Conservation (phyloP, 2,329 filamentous ascomycete species). For the Blumeriella jaapii region DNA sequence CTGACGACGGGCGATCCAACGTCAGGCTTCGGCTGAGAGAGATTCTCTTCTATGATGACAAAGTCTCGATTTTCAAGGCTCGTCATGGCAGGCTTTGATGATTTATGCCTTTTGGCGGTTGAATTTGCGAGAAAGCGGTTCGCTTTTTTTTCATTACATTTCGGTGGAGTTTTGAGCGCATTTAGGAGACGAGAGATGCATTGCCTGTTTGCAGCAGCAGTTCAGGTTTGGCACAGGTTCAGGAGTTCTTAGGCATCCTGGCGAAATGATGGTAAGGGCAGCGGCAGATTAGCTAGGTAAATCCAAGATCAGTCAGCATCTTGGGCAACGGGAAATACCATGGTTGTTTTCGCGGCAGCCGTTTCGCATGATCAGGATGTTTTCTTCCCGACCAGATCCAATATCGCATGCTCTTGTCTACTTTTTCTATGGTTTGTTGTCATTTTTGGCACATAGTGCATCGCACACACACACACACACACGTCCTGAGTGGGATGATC, state of each 20-base stretch:
- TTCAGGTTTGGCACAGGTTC: no score
- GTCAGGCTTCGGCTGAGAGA: slow-evolving; percentile 54
- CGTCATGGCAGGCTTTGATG: slow-evolving; percentile 31
- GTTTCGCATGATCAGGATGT: no score
- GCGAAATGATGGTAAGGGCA: slow-evolving; percentile 1
- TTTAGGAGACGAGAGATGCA: slow-evolving; percentile 1
- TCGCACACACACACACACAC: no score
- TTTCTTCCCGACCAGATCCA: no score
- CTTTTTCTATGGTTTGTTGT: no score
- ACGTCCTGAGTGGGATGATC: no score
- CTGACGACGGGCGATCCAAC: slow-evolving; percentile 31
- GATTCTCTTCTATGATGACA: slow-evolving; percentile 78
- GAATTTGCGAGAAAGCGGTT: no score
- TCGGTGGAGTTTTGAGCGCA: slow-evolving; percentile 7
- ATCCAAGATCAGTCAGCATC: neutral
- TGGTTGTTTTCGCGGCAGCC: no score
- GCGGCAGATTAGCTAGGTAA: neutral
- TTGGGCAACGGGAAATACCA: no score
- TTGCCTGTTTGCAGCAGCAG: no score
- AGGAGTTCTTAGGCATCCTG: neutral
- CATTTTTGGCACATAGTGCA: no score
- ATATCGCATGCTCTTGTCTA: no score
- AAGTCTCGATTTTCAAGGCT: slow-evolving; percentile 69
- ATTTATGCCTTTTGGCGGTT: neutral
- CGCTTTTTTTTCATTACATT: slow-evolving; percentile 3